These are phyloP conservation scores for Tardiomyces depauwii DNA, from an alignment of 1,139 yeast species.

Conservation along the genomic window DNA sequence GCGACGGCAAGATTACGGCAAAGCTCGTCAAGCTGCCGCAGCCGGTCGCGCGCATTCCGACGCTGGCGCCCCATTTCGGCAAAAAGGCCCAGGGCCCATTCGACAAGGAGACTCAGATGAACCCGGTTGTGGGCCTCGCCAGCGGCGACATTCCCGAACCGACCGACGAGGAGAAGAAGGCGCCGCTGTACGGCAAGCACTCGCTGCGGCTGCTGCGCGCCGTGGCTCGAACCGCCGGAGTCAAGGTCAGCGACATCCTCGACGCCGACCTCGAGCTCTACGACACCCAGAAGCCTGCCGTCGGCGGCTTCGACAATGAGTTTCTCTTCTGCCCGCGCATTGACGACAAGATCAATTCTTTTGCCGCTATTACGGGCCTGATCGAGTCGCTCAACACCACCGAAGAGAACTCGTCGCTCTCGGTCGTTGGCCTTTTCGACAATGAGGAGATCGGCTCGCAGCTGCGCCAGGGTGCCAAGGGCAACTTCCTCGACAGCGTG, in stretches of 20 bases:
- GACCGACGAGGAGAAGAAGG: conserved; percentile 47
- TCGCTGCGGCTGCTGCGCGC: conserved; percentile 59
- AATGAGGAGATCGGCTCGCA: conserved; percentile 90
- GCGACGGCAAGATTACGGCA: conserved; percentile 40
- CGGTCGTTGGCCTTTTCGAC: conserved; percentile 73
- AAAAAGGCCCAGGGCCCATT: conserved; percentile 69
- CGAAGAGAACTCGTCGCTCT: conserved; percentile 43
- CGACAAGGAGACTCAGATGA: conserved; percentile 76
- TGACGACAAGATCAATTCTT: conserved; percentile 88
- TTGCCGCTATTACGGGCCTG: conserved; percentile 62
- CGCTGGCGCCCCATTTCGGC: conserved; percentile 91
- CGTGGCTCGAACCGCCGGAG: conserved; percentile 54
- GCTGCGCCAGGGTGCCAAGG: conserved; percentile 92
- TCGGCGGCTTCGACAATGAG: conserved; percentile 86
- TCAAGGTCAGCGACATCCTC: conserved; percentile 49
- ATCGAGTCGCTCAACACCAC: conserved; percentile 37
- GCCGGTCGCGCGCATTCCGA: conserved; percentile 85
- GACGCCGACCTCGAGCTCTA: conserved; percentile 79
- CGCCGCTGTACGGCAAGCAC: conserved; percentile 61
- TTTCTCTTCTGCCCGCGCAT: conserved; percentile 84
- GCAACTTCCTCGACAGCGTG: conserved; percentile 71
- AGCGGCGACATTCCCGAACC: conserved; percentile 26
- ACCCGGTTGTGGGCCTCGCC: conserved; percentile 68
- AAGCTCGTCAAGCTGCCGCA: conserved; percentile 68
- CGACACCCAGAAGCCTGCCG: conserved; percentile 71